phyloP scores from a whole-genome alignment of 2,329 filamentous ascomycete genomes.

The Hymenoscyphus fraxineus region DNA sequence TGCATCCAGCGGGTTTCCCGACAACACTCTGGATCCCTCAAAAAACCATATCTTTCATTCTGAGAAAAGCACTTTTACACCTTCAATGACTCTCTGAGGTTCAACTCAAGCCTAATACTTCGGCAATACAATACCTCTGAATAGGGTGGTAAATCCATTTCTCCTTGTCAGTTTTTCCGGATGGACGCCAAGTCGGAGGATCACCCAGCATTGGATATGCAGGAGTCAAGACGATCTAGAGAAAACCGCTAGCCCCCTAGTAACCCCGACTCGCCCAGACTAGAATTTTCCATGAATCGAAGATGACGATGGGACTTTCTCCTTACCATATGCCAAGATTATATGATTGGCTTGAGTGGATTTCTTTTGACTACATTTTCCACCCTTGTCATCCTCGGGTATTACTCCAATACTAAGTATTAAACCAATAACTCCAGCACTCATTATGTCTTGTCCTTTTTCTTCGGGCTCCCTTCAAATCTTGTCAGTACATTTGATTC shows the following conservation, averaged over 20 bases:
- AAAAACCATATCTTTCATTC: neutral
- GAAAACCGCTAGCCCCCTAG: neutral
- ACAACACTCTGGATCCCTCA: neutral
- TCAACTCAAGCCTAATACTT: neutral
- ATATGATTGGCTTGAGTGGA: neutral
- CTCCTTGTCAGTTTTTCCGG: neutral
- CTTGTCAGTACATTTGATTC: neutral
- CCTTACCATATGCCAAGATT: neutral
- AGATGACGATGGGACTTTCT: neutral
- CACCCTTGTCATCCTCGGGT: neutral
- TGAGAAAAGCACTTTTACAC: neutral
- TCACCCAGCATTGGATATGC: neutral
- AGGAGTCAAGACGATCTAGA: neutral
- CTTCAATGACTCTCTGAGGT: neutral
- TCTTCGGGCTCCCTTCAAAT: neutral
- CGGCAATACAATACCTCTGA: too few species aligned
- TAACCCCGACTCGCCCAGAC: neutral
- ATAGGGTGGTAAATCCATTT: neutral
- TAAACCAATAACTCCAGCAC: neutral
- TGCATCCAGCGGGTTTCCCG: neutral
- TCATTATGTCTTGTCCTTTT: neutral
- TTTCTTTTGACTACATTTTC: neutral
- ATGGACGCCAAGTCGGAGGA: neutral
- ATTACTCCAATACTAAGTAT: neutral
- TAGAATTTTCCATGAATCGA: neutral